A percentile compares a stretch with the other conserved stretches of the same genome.
phyloP scores from a whole-genome alignment of 139 green algal species.

The Volvox africanus region DNA sequence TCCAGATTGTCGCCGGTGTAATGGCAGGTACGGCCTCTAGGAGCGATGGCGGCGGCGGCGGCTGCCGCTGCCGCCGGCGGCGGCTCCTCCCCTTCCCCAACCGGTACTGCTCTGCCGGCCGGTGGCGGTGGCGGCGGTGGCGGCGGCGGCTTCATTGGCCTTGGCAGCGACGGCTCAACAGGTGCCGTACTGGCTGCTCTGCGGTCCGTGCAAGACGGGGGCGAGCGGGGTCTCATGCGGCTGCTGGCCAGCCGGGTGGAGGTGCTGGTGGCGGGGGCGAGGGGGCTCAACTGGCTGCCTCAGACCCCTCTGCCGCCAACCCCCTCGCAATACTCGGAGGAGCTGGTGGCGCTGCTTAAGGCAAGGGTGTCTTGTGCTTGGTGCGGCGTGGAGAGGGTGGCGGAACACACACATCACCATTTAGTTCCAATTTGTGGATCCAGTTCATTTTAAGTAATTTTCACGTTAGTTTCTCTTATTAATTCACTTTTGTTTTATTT shows the following conservation, averaged over 20 bases:
- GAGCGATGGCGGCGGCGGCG: slow-evolving; percentile 25
- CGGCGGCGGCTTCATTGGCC: not conserved
- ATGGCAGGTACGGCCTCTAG: slow-evolving; percentile 34
- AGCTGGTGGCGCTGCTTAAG: slow-evolving; percentile 71
- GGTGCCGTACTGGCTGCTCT: slow-evolving; percentile 39
- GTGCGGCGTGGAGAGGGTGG: too few species aligned
- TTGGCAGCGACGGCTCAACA: not conserved
- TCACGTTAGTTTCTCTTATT: too few species aligned
- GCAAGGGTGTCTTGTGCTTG: slow-evolving; percentile 19
- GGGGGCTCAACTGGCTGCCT: slow-evolving; percentile 64
- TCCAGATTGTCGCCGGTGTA: too few species aligned
- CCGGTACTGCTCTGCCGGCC: not conserved
- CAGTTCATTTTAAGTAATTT: too few species aligned
- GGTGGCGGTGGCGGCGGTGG: not conserved
- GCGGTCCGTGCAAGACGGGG: slow-evolving; percentile 55
- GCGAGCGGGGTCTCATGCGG: slow-evolving; percentile 58
- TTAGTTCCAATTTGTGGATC: too few species aligned
- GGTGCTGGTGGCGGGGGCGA: slow-evolving; percentile 51
- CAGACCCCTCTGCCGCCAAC: slow-evolving; percentile 45
- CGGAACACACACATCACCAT: too few species aligned
- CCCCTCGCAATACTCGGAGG: slow-evolving; percentile 57
- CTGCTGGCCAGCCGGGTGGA: slow-evolving; percentile 52
- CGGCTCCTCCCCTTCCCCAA: not conserved
- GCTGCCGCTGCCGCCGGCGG: slow-evolving; percentile 14
- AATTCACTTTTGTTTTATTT: too few species aligned